Conservation (phyloP, 1,139 yeast genomes). For the Yamadazyma friedrichii region DNA sequence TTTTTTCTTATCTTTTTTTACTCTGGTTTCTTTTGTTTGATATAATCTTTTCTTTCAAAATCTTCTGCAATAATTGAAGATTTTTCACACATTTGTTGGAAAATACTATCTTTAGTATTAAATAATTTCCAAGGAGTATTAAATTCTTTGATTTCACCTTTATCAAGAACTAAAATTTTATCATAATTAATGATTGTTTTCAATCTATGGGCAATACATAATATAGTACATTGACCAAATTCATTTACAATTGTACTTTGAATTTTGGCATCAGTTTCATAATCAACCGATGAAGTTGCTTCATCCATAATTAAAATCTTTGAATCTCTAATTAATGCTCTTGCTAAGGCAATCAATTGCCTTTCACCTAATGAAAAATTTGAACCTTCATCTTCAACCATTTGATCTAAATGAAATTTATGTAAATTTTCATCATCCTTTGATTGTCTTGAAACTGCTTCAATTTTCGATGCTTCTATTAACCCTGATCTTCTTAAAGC, state of each 20-base stretch:
- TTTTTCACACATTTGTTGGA: conserved; percentile 41
- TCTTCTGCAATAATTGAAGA: conserved; percentile 21
- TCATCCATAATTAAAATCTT: conserved; percentile 54
- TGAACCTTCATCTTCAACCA: conserved; percentile 51
- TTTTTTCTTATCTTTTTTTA: no score
- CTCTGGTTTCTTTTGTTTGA: neutral
- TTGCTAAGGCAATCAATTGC: conserved; percentile 52
- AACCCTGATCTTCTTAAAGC: conserved; percentile 32
- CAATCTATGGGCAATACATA: conserved; percentile 57
- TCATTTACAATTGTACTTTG: conserved; percentile 47
- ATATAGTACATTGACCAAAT: conserved; percentile 46
- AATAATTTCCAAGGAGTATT: conserved; percentile 48
- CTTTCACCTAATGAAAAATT: conserved; percentile 57
- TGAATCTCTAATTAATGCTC: conserved; percentile 50
- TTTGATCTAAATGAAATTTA: conserved; percentile 48
- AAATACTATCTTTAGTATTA: conserved; percentile 30
- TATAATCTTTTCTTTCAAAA: conserved; percentile 5
- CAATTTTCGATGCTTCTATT: conserved; percentile 21
- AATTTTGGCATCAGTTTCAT: conserved; percentile 52
- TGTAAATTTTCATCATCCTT: conserved; percentile 29
- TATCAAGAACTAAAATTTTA: conserved; percentile 50
- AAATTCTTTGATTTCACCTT: conserved; percentile 47
- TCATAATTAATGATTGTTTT: conserved; percentile 53
- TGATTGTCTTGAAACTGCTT: conserved; percentile 11
- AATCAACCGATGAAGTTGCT: conserved; percentile 58